Base-by-base conservation (phyloP, 306 rosid genomes). In the Cucumis hystrix region DNA sequence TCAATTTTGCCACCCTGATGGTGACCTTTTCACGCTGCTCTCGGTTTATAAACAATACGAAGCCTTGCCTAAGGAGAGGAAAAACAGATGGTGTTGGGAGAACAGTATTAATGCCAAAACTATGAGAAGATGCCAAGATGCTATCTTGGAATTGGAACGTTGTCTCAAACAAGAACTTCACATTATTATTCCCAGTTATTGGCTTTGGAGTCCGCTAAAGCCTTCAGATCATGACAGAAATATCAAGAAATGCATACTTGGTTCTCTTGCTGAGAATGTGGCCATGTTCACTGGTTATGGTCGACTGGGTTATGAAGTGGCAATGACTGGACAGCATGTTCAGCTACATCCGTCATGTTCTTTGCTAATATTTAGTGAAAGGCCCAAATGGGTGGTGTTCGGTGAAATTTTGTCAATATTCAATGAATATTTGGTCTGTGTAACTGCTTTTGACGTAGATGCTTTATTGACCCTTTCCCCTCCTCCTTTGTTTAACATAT, bases 81-180 rank as follows among this genome's bases (percentile, higher is more conserved):
- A 33, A 84, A 88, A 81, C 81, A 77, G 60, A 52, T 92, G 99
- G 99, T 96, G 99, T 79, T 92, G 91, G 90, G 93, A 89, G 80
- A 96, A 96, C 84, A 96, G 98, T 82, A 89, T 96, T 78, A 96
- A 96, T 89, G 97, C 93, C 79, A 96, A 92, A 85, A 87, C 91
- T 60, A 55, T 96, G 96, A 86, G 97, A 85, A 92, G 97, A 83
- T 92, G 99, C 83, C 88, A 87, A 74, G 99, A 96, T 82, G 82
- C 97, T 5, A 80, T 88, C 76, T 39, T 58, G 77, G 99, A 96
- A 79, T 81, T 89, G 83, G 96, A 91, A 81, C 79, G 81, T 15
- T 92, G 97, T 85, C 93, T 96, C 64, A 71, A 81, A 82, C 88
- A 82, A 59, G 99, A 96, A 79, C 93, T 88, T 66, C 17, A 54